These are phyloP conservation scores for Russula vinacea DNA, from an alignment of 768 basidiomycete species.

Conservation along the genomic window DNA sequence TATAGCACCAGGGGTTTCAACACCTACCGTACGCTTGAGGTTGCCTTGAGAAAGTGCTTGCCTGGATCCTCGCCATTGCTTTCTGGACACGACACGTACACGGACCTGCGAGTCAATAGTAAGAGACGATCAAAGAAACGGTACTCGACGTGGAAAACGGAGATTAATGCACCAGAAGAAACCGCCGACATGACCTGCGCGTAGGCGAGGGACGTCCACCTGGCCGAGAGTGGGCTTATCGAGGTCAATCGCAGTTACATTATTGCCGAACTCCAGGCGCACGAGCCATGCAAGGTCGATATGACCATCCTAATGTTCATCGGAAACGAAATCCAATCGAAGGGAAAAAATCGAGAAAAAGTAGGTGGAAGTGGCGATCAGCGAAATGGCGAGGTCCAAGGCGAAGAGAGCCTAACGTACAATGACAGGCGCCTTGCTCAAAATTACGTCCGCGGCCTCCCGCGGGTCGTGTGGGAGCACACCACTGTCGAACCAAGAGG, in stretches of 20 bases:
- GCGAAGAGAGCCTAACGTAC: constrained; percentile 42
- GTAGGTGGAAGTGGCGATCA: not conserved
- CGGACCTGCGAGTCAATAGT: constrained; percentile 50
- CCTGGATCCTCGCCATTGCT: constrained; percentile 54
- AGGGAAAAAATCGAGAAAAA: not conserved
- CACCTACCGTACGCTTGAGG: constrained; percentile 53
- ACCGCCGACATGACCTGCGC: constrained; percentile 78
- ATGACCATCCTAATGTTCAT: constrained; percentile 17
- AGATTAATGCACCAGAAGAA: constrained; percentile 78
- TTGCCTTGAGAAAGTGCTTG: constrained; percentile 54
- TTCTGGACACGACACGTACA: constrained; percentile 59
- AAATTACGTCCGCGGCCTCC: constrained; percentile 54
- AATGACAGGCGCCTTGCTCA: constrained; percentile 65
- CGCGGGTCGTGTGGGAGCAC: constrained; percentile 59
- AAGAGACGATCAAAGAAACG: not conserved
- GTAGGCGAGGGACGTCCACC: constrained; percentile 84
- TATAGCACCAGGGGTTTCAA: not conserved
- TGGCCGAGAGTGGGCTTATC: constrained; percentile 51
- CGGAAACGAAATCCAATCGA: not conserved
- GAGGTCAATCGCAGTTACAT: constrained; percentile 60
- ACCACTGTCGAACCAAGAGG: constrained; percentile 27
- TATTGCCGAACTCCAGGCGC: constrained; percentile 63
- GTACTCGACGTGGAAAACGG: too few relatives aligned
- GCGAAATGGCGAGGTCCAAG: not conserved
- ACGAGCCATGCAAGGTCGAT: constrained; percentile 69